phyloP scores from a whole-genome alignment of 139 green algal genomes.

The Chlorella sp. region DNA sequence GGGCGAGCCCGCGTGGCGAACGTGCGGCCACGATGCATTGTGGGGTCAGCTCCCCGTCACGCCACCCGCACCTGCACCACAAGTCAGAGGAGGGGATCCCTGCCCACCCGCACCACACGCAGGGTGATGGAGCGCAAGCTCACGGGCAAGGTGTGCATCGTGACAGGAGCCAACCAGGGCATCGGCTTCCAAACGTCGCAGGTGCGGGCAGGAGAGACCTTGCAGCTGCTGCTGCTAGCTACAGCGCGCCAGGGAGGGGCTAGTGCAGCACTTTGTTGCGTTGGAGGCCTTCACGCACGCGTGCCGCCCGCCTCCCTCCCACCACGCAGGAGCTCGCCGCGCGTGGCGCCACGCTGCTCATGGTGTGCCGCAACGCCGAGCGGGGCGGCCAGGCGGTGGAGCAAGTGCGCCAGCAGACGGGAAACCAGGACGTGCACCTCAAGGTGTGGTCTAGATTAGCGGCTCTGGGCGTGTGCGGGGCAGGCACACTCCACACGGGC shows the following conservation, averaged over 20 bases:
- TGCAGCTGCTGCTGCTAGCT: no score
- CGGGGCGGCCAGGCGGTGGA: slow-evolving; percentile 38
- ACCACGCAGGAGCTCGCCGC: slow-evolving; percentile 34
- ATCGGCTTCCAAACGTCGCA: slow-evolving; percentile 42
- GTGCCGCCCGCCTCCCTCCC: not conserved
- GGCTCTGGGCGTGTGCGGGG: no score
- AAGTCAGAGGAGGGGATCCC: not conserved
- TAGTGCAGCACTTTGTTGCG: no score
- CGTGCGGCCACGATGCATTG: no score
- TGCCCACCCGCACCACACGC: not conserved
- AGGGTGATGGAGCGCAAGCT: slow-evolving; percentile 35
- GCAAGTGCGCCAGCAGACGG: slow-evolving; percentile 12
- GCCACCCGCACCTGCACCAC: no score
- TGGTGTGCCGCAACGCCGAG: slow-evolving; percentile 56
- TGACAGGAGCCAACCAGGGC: slow-evolving; percentile 62
- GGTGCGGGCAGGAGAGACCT: slow-evolving; percentile 12
- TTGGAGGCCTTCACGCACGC: no score
- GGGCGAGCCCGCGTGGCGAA: no score
- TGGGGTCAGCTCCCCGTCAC: no score
- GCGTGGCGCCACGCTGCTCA: slow-evolving; percentile 42
- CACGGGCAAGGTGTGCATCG: slow-evolving; percentile 38
- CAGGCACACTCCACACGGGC: no score
- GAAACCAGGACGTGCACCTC: slow-evolving; percentile 50
- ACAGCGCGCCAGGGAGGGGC: no score
- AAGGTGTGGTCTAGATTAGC: no score